Conservation (phyloP, 2,329 filamentous ascomycete genomes). For the Akanthomyces dipterigenus region DNA sequence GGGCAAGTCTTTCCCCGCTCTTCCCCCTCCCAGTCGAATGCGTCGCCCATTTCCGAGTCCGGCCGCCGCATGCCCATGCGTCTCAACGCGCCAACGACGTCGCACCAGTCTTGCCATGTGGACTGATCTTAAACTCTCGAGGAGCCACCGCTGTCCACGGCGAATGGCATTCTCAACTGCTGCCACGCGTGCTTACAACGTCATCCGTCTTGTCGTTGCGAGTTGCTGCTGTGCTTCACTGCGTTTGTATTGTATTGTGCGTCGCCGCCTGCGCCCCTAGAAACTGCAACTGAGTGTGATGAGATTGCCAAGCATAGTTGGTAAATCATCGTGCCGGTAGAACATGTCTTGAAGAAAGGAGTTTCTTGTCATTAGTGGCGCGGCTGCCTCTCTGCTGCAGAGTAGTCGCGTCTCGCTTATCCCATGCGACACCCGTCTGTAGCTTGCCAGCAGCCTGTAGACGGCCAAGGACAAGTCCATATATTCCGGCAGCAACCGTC, state of each 20-base stretch:
- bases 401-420: neutral
- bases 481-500: neutral
- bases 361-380: conserved; percentile 2
- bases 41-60: neutral
- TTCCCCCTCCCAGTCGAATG: neutral
- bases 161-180: neutral
- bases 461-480: neutral
- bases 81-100: conserved; percentile 9
- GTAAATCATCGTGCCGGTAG: neutral
- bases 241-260: neutral
- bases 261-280: neutral
- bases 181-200: neutral
- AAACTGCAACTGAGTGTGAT: neutral
- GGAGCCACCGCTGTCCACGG: neutral
- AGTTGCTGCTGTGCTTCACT: neutral
- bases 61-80: neutral
- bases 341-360: neutral
- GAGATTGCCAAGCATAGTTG: neutral
- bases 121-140: conserved; percentile 9
- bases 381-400: neutral
- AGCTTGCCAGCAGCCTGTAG: neutral
- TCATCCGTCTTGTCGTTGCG: neutral
- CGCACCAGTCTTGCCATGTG: conserved; percentile 6
- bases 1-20: neutral
- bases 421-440: neutral